phyloP scores from a whole-genome alignment of 495 filamentous ascomycete genomes.

The Astrocystis sublimbata region DNA sequence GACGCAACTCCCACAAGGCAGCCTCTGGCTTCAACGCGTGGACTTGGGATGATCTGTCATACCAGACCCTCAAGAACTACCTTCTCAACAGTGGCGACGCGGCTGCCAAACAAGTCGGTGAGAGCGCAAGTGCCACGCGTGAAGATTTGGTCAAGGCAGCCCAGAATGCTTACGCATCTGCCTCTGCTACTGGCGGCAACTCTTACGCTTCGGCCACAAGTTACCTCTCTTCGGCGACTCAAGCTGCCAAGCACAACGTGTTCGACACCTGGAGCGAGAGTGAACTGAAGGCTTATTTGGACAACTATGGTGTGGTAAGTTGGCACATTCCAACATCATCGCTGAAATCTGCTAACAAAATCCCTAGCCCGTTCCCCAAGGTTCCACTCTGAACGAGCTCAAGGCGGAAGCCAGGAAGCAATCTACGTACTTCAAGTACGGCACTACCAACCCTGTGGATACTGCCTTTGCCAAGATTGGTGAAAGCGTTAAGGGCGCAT shows the following conservation, averaged over 20 bases:
- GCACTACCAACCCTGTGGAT: slow-evolving; percentile 64
- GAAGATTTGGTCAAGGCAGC: slow-evolving; percentile 74
- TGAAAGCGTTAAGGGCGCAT: slow-evolving; percentile 49
- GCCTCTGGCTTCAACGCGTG: slow-evolving; percentile 71
- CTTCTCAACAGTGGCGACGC: slow-evolving; percentile 57
- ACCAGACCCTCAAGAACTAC: slow-evolving; percentile 74
- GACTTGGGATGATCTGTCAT: slow-evolving; percentile 83
- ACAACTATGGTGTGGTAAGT: slow-evolving; percentile 70
- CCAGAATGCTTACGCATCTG: slow-evolving; percentile 67
- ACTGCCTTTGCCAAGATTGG: slow-evolving; percentile 66
- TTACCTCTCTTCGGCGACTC: slow-evolving; percentile 68
- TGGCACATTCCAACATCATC: background rate
- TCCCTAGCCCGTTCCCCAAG: slow-evolving; percentile 55
- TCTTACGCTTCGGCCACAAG: slow-evolving; percentile 75
- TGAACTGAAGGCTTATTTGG: slow-evolving; percentile 79
- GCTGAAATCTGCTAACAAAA: slow-evolving; percentile 46
- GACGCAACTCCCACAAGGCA: slow-evolving; percentile 71
- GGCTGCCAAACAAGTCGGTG: slow-evolving; percentile 67
- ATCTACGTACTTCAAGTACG: slow-evolving; percentile 75
- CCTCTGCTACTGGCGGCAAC: slow-evolving; percentile 64
- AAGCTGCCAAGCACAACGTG: slow-evolving; percentile 63
- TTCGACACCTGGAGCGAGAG: slow-evolving; percentile 80
- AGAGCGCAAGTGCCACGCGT: slow-evolving; percentile 65
- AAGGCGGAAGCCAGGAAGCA: slow-evolving; percentile 69
- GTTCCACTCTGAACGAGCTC: slow-evolving; percentile 61